Evolutionary conservation across 331 rosid species (phyloP), one percentile per base, ranked within the genome.

Genomic region (Stylosanthes scabra): DNA sequence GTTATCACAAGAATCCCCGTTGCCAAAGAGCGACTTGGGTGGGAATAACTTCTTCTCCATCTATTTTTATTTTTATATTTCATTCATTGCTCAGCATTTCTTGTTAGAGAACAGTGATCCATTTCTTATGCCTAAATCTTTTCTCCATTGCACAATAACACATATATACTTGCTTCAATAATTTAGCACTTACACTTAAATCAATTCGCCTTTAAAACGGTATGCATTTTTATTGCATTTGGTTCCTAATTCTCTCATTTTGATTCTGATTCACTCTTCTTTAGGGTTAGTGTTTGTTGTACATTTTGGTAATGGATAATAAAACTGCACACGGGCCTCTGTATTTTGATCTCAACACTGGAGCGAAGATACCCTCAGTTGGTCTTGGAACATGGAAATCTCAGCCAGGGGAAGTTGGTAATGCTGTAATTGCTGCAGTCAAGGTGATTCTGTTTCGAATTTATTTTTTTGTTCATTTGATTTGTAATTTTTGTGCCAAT

Each of bases 311-410:
- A 86, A 86, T 90, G 96, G 81, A 27, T 0, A 74, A 70, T 9
- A 80, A 71, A 56, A 46, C 6, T 41, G 51, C 44, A 54, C 4
- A 45, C 5, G 90, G 61, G 45, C 86, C 71, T 47, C 39, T 77
- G 45, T 28, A 80, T 77, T 90, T 88, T 78, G 93, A 88, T 41
- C 90, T 90, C 66, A 90, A 83, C 50, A 86, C 91, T 3, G 96
- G 90, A 60, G 85, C 83, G 16, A 88, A 81, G 76, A 84, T 83
- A 15, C 93, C 93, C 11, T 82, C 90, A 14, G 75, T 90, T 75
- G 93, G 96, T 64, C 89, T 90, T 29, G 96, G 93, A 68, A 90
- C 96, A 50, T 88, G 93, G 92, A 86, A 90, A 79, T 83, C 90
- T 71, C 72, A 84, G 52, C 88, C 91, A 16, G 93, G 90, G 67